phyloP scores from a whole-genome alignment of 2,329 filamentous ascomycete genomes.

The Diaporthe batatas region DNA sequence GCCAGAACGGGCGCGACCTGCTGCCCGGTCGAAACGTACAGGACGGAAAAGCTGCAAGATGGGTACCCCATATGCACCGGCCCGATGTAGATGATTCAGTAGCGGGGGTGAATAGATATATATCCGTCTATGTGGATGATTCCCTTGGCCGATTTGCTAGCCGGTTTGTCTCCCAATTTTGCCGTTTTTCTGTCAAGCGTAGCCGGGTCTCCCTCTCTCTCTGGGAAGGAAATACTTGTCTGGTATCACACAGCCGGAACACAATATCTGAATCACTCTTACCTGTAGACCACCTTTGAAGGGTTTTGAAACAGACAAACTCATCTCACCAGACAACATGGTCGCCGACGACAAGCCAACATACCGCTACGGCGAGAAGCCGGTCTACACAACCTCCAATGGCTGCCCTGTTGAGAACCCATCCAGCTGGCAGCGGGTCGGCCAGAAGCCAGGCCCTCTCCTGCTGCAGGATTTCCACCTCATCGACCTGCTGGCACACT shows the following conservation, averaged over 20 bases:
- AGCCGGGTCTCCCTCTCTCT: too few species aligned
- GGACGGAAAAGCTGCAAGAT: constrained; percentile 42
- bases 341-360: constrained; percentile 59
- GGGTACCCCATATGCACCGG: constrained; percentile 21
- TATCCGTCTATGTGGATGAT: neutral
- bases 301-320: constrained; percentile 36
- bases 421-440: constrained; percentile 62
- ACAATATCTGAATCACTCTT: neutral
- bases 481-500: constrained; percentile 71
- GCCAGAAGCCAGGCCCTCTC: constrained; percentile 64
- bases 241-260: neutral
- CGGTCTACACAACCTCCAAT: constrained; percentile 71
- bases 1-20: constrained; percentile 11
- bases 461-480: constrained; percentile 76
- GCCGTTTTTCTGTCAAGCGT: neutral
- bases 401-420: constrained; percentile 69
- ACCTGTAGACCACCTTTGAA: constrained; percentile 25
- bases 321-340: constrained; percentile 51
- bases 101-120: constrained; percentile 7
- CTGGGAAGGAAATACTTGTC: neutral
- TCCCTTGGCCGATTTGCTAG: neutral
- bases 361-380: constrained; percentile 69
- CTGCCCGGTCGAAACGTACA: constrained; percentile 13
- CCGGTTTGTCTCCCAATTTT: neutral
- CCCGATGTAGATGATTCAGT: constrained; percentile 21